Evolutionary conservation across 768 basidiomycete species (phyloP), one percentile per base, ranked within the genome.

Genomic region (Tricholoma hemisulphureum): DNA sequence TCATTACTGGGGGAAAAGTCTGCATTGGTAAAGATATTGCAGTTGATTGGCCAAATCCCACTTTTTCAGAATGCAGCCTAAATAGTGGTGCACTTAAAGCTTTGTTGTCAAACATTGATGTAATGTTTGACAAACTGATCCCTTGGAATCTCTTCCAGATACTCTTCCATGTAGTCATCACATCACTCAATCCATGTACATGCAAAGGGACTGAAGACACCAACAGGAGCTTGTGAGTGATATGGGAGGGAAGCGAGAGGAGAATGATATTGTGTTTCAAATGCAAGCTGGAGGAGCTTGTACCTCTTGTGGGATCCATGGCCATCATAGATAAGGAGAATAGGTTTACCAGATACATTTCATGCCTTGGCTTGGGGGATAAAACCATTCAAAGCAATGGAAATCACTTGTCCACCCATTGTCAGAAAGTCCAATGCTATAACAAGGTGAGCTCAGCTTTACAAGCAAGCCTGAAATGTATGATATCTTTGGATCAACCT

Each of bases 321-420:
- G 1, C 79, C 77, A n/a, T n/a, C n/a, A n/a, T n/a, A n/a, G n/a
- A 79, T 72, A 18, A 82, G 73, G 0, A 80, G 54, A 31, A 78
- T 74, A 6, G 61, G 64, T 20, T 70, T 68, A 16, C 64, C 65
- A 1, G 64, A 60, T 1, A 20, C 61, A 28, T 71, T 70, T 9
- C 57, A 63, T 7, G 61, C 66, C 14, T 35, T n/a, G n/a, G n/a
- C n/a, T n/a, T n/a, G n/a, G n/a, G n/a, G n/a, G n/a, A n/a, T n/a
- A n/a, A n/a, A n/a, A n/a, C n/a, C n/a, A n/a, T n/a, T n/a, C n/a
- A n/a, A n/a, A n/a, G n/a, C n/a, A n/a, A n/a, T n/a, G n/a, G n/a
- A n/a, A n/a, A n/a, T n/a, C n/a, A n/a, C n/a, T n/a, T n/a, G n/a
- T n/a, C n/a, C n/a, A n/a, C n/a, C n/a, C n/a, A n/a, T n/a, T n/a